Evolutionary conservation across 2,329 filamentous ascomycete genomes (phyloP), one percentile per base, ranked within the genome.

Genomic region (Dactylellina haptotyla): DNA sequence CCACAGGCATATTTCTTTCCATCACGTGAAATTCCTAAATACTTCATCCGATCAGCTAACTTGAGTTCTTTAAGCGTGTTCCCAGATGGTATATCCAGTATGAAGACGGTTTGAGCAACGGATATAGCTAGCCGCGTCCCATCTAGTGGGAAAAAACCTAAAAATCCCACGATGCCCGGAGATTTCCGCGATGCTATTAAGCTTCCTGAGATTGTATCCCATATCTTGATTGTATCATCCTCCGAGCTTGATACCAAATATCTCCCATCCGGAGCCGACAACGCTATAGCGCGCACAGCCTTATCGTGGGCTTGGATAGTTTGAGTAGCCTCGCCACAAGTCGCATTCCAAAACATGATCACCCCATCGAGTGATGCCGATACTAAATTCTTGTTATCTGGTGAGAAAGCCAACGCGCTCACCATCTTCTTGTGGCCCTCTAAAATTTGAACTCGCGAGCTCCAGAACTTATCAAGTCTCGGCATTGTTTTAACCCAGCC

Each of bases 311-410:
- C 50, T 12, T 34, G 1, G 16, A 48, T 5, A 16, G 39, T 58
- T 18, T 66, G 50, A 18, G 48, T 8, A 20, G 23, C 12, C 9
- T 6, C 16, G 1, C 51, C 50, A 5, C 39, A 32, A 25, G 41
- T 26, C 34, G 25, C 20, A 34, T 66, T 34, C 50, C 46, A 54
- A 10, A 64, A 14, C 8, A 12, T 30, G n/a, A 57, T 25, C 9
- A 30, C 46, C 4, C n/a, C 3, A n/a, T 58, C 51, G 3, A 2
- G 4, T 20, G 41, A 59, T 41, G 30, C 53, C 14, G 63, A 58
- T n/a, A 30, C 63, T n/a, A 98, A 97, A 67, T 93, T 93, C 61
- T 93, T 90, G 37, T 94, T 95, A 78, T 97, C 96, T 43, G 92
- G 89, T 30, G 94, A 67, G 43, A 62, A 62, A n/a, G 28, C 12